Conservation (phyloP, 2,329 filamentous ascomycete species). For the Bipolaris victoriae region DNA sequence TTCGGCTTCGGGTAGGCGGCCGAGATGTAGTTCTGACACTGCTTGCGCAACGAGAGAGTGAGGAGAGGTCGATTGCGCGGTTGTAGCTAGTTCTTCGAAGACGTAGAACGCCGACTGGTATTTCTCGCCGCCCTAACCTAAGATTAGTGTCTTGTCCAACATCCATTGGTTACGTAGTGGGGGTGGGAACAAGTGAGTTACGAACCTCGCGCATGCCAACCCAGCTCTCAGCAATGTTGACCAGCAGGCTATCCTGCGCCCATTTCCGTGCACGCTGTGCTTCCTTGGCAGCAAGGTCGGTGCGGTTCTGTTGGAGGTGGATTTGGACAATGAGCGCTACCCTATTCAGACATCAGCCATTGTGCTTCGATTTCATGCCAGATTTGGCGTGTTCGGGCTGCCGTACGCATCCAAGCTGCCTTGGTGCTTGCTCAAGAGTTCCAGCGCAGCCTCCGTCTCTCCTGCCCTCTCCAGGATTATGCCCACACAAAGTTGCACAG, state of each 20-base stretch:
- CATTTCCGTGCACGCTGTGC: constrained; percentile 84
- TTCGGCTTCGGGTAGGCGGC: constrained; percentile 86
- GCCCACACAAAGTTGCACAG: constrained; percentile 82
- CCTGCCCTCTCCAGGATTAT: constrained; percentile 80
- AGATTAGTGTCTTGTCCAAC: not conserved
- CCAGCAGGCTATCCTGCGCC: constrained; percentile 91
- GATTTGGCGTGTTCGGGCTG: not conserved
- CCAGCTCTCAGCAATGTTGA: constrained; percentile 96
- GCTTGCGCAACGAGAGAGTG: constrained; percentile 84
- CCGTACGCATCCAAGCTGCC: constrained; percentile 76
- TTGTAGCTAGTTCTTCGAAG: constrained; percentile 92
- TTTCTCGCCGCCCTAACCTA: constrained; percentile 81
- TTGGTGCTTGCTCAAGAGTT: constrained; percentile 80
- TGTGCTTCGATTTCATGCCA: not conserved
- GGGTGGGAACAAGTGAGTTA: constrained; percentile 16
- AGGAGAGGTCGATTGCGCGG: constrained; percentile 77
- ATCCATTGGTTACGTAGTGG: constrained; percentile 22
- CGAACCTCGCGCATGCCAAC: constrained; percentile 83
- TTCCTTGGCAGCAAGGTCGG: constrained; percentile 89
- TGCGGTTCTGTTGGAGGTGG: constrained; percentile 87
- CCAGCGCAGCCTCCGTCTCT: constrained; percentile 83
- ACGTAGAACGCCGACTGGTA: constrained; percentile 98
- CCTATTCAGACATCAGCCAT: constrained; percentile 50
- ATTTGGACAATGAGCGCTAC: constrained; percentile 92
- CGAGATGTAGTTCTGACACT: constrained; percentile 88